Conservation (phyloP, 345 rosid genomes). For the Arabis alpina region DNA sequence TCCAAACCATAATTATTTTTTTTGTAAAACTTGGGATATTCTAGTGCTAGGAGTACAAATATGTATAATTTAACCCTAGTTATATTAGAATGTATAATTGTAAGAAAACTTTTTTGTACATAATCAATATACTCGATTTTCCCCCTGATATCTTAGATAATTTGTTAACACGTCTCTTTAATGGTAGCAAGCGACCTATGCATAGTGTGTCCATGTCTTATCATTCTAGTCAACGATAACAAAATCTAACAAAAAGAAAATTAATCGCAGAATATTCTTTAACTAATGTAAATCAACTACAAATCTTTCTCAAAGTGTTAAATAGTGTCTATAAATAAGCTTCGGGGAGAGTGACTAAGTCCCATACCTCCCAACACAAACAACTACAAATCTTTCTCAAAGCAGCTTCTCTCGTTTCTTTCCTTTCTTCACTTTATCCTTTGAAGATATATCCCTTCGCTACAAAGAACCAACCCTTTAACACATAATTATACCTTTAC, state of each 20-base stretch:
- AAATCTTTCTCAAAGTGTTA: neutral
- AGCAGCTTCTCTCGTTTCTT: slow-evolving; percentile 27
- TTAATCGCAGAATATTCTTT: neutral
- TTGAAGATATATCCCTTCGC: slow-evolving; percentile 14
- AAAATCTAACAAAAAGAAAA: neutral
- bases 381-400: slow-evolving; percentile 20
- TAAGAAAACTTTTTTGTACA: neutral
- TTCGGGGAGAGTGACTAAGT: slow-evolving; percentile 24
- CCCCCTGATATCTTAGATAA: slow-evolving; percentile 1
- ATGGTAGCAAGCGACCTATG: neutral
- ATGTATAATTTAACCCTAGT: neutral
- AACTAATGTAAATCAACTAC: slow-evolving; percentile 1
- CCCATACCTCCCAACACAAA: slow-evolving; percentile 26
- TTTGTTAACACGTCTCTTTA: neutral
- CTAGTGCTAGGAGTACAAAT: neutral
- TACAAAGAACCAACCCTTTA: slow-evolving; percentile 31
- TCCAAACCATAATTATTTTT: neutral
- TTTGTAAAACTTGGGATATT: slow-evolving; percentile 4
- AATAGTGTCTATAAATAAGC: slow-evolving; percentile 39
- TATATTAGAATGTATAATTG: neutral
- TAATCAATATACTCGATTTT: slow-evolving; percentile 3
- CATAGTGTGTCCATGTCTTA: neutral
- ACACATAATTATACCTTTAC: slow-evolving; percentile 10
- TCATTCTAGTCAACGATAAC: neutral
- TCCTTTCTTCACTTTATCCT: slow-evolving; percentile 13